Percentiles rank a stretch among this genome's conserved stretches.
Conservation (phyloP, 2,329 filamentous ascomycete genomes). For the Fusarium anguioides region DNA sequence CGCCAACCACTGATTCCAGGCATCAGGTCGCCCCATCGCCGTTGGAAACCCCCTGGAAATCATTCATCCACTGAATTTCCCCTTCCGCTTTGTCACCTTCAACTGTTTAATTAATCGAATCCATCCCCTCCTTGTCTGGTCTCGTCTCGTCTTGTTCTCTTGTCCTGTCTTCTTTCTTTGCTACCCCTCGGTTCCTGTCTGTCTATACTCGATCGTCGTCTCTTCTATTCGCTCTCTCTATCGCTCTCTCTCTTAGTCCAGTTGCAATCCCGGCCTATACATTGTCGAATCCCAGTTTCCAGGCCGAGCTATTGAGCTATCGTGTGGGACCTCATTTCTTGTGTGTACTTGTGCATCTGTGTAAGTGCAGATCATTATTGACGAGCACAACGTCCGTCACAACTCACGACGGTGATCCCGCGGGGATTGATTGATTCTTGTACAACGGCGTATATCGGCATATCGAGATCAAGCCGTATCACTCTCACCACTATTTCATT, state of each 20-base stretch:
- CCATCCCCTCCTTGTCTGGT: slow-evolving; percentile 20
- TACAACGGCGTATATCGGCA: slow-evolving; percentile 13
- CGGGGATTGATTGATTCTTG: slow-evolving; percentile 6
- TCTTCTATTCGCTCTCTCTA: slow-evolving; percentile 12
- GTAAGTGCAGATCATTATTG: slow-evolving; percentile 40
- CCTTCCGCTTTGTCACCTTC: slow-evolving; percentile 31
- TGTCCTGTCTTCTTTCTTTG: slow-evolving; percentile 16
- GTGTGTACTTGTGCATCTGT: slow-evolving; percentile 35
- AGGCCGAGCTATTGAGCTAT: slow-evolving; percentile 28
- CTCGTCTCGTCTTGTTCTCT: neutral
- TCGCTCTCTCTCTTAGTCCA: neutral
- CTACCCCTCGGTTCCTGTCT: slow-evolving; percentile 16
- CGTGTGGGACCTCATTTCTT: slow-evolving; percentile 35
- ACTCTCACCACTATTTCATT: neutral
- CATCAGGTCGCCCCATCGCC: slow-evolving; percentile 40
- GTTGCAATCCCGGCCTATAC: slow-evolving; percentile 1
- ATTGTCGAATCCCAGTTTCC: slow-evolving; percentile 4
- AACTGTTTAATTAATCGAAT: slow-evolving; percentile 34
- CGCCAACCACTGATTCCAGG: slow-evolving; percentile 39
- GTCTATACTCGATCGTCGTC: neutral
- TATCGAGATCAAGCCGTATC: slow-evolving; percentile 9
- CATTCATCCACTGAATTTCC: slow-evolving; percentile 42
- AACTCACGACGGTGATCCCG: slow-evolving; percentile 21
- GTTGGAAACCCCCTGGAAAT: slow-evolving; percentile 42
- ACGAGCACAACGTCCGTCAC: slow-evolving; percentile 27